A percentile compares a stretch with the other conserved stretches of the same genome.
phyloP scores from a whole-genome alignment of 192 early-diverging fungal genomes.

The Dissophora globulifera region DNA sequence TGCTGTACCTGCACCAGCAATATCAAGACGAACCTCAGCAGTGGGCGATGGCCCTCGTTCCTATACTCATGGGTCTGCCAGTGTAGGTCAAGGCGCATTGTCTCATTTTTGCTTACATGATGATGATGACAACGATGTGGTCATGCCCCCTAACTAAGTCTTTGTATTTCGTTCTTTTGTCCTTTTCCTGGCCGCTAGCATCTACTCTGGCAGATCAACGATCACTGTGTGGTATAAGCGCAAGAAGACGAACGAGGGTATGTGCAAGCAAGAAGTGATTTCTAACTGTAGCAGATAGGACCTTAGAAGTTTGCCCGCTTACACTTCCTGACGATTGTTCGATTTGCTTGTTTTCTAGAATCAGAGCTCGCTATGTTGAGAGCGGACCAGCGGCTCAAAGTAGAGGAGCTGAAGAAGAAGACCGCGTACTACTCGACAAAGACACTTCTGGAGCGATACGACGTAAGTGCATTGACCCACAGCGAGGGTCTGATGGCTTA shows the following conservation, averaged over 20 bases:
- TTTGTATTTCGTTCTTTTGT: conserved; percentile 1
- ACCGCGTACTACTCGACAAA: conserved; percentile 93
- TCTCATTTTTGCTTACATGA: neutral
- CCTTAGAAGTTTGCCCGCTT: too few relatives aligned
- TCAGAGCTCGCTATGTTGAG: conserved; percentile 54
- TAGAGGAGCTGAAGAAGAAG: conserved; percentile 97
- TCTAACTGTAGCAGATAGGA: too few relatives aligned
- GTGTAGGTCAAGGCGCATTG: conserved; percentile 40
- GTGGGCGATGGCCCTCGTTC: conserved; percentile 57
- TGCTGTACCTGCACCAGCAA: conserved; percentile 59
- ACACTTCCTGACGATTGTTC: neutral
- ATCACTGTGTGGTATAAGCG: conserved; percentile 61
- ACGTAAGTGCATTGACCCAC: conserved; percentile 47
- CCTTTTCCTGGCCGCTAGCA: conserved; percentile 44
- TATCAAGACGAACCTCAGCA: conserved; percentile 55
- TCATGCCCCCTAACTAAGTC: too few relatives aligned
- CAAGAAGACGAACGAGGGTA: conserved; percentile 62
- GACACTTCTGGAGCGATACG: conserved; percentile 89
- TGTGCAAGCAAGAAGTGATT: too few relatives aligned
- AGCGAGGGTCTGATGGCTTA: too few relatives aligned
- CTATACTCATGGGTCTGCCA: conserved; percentile 54
- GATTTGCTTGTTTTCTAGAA: conserved; percentile 22
- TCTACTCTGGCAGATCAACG: conserved; percentile 51
- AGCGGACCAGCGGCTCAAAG: conserved; percentile 72
- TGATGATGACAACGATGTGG: neutral